Conservation (phyloP, 805 yeast species). For the Candida golubevii region DNA sequence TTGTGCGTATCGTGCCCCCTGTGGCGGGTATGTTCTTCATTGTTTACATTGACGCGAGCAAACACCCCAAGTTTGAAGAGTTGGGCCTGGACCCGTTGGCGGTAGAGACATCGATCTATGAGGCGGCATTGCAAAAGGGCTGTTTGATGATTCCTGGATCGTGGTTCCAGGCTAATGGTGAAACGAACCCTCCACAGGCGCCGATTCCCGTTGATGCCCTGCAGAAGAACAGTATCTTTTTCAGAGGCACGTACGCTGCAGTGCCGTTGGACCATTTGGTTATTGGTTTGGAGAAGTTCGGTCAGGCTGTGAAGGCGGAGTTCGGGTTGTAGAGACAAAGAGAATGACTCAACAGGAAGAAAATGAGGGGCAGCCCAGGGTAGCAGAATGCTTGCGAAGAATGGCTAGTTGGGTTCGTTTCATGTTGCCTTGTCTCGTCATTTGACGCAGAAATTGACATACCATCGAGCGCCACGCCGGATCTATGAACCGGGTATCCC, state of each 20-base stretch:
- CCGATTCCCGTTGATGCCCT: conserved; percentile 38
- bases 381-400: too few relatives aligned
- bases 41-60: conserved; percentile 56
- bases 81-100: conserved; percentile 49
- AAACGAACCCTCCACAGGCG: conserved; percentile 56
- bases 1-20: conserved; percentile 48
- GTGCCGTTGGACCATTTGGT: conserved; percentile 64
- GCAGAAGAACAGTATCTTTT: conserved; percentile 51
- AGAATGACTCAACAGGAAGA: too few relatives aligned
- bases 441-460: too few relatives aligned
- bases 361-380: too few relatives aligned
- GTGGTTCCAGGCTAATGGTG: conserved; percentile 64
- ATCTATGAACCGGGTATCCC: too few relatives aligned
- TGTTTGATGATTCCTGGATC: conserved; percentile 77
- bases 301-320: conserved; percentile 57
- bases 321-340: conserved; percentile 30
- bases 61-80: conserved; percentile 64
- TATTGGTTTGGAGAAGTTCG: conserved; percentile 63
- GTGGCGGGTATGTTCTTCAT: conserved; percentile 88
- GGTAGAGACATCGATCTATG: conserved; percentile 63
- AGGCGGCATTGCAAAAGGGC: conserved; percentile 55
- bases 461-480: too few relatives aligned
- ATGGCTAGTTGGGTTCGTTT: too few relatives aligned
- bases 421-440: too few relatives aligned
- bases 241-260: conserved; percentile 88